A percentile compares a stretch with the other conserved stretches of the same genome.
These are phyloP conservation scores for Saccharomyces kudriavzevii DNA, from an alignment of 805 yeast species.

Conservation along the genomic window DNA sequence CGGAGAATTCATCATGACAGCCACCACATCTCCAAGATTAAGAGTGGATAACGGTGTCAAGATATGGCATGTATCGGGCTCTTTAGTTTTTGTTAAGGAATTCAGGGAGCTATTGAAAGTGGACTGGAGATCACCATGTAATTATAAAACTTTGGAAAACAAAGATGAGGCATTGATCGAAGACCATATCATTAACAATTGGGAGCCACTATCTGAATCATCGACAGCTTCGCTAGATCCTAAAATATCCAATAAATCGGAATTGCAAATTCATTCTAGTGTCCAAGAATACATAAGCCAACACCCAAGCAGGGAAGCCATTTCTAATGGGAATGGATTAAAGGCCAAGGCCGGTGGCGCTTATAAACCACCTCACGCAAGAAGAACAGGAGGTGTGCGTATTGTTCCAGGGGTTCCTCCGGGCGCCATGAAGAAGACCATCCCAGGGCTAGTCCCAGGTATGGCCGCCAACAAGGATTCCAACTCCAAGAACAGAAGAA, in stretches of 20 bases:
- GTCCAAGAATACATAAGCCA: constrained; percentile 48
- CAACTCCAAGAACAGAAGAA: constrained; percentile 68
- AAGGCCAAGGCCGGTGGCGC: constrained; percentile 71
- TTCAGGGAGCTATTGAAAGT: constrained; percentile 73
- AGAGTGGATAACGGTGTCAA: constrained; percentile 94
- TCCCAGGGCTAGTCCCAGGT: constrained; percentile 35
- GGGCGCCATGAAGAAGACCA: constrained; percentile 8
- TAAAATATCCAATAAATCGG: constrained; percentile 33
- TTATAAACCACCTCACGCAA: constrained; percentile 94
- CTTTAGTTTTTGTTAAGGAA: constrained; percentile 67
- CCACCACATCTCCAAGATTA: constrained; percentile 93
- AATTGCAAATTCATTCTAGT: constrained; percentile 63
- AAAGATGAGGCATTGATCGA: not conserved
- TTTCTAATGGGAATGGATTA: constrained; percentile 13
- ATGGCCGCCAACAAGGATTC: constrained; percentile 46
- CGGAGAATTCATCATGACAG: constrained; percentile 86
- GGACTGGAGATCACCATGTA: constrained; percentile 64
- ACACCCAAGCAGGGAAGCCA: constrained; percentile 29
- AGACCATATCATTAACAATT: constrained; percentile 28
- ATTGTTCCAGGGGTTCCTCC: constrained; percentile 29
- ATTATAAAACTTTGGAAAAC: constrained; percentile 21
- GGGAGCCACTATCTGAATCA: constrained; percentile 4
- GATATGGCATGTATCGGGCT: constrained; percentile 88
- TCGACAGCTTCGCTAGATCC: constrained; percentile 39
- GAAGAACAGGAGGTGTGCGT: constrained; percentile 35